Base-by-base conservation (phyloP, 441 rosid genomes). In the Hura crepitans region DNA sequence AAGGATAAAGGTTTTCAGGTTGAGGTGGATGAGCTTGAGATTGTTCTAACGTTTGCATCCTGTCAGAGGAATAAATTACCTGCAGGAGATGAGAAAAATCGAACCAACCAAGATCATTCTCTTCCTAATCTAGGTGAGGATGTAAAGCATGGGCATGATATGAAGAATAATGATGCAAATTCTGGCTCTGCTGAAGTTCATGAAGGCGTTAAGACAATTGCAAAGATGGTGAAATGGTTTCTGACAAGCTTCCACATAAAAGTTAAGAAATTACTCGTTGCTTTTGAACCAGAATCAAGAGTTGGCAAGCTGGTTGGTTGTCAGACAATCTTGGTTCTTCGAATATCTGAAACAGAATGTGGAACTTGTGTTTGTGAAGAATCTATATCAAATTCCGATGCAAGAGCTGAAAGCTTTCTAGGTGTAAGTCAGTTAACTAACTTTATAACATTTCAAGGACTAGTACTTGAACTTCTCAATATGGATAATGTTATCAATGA, bases 191-290 rank as follows among this genome's bases (percentile, higher is more conserved):
- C 74, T 57, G 91, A 89, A 87, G 89, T 96, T 72, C 99, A 96
- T 74, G 97, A 96, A 82, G 99, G 99, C 42, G 99, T 96, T 46
- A 96, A 93, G 84, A 84, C 91, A n/a, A 91, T 96, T 79, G 99
- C 98, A 2, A 93, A 89, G 87, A 87, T 96, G 86, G 97, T 96
- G 37, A 96, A 89, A 71, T 89, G 93, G 98, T 81, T 96, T 76
- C 83, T 96, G 66, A 81, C 94, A 25, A 93, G 97, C 74, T 96
- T 93, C 81, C 84, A 87, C 78, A 78, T 91, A 64, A 90, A 84
- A 75, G 80, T 96, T 60, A 89, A 81, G 76, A 93, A 80, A 69
- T 43, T 91, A 80, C 89, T 96, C 27, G 77, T 96, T 83, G 99
- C 97, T 15, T 93, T 82, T 73, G 97, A 93, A 68, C 96, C 96